Conservation (phyloP, 2,329 filamentous ascomycete genomes). For the Claviceps sp. region DNA sequence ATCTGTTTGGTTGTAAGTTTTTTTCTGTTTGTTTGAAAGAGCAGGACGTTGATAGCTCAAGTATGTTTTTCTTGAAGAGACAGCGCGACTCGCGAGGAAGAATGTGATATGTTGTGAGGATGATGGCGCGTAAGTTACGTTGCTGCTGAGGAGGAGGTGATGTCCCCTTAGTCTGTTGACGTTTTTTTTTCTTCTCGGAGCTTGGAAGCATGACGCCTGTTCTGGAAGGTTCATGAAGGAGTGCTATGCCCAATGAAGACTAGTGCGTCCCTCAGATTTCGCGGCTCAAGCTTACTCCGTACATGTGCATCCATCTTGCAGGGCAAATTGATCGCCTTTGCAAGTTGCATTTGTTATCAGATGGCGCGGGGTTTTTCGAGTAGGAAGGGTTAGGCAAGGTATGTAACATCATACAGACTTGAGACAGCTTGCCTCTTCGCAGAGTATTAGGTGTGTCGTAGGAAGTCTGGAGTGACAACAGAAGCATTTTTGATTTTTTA, state of each 20-base stretch:
- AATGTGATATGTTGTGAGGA: background rate
- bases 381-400: too few relatives aligned
- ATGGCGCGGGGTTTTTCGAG: too few relatives aligned
- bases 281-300: background rate
- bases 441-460: background rate
- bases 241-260: constrained; percentile 11
- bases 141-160: too few relatives aligned
- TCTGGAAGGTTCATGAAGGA: constrained; percentile 27
- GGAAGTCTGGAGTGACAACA: background rate
- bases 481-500: background rate
- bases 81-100: too few relatives aligned
- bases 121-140: too few relatives aligned
- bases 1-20: background rate
- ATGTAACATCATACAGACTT: too few relatives aligned
- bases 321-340: too few relatives aligned
- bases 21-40: background rate
- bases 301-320: background rate
- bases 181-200: background rate
- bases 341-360: too few relatives aligned
- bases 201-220: constrained; percentile 14
- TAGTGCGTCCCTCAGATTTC: constrained; percentile 12
- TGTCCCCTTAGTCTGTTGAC: background rate
- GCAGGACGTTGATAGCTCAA: too few relatives aligned
- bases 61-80: too few relatives aligned
- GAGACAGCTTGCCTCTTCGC: too few relatives aligned